Conservation (phyloP, 2,329 filamentous ascomycete genomes). For the Nothophoma quercina region DNA sequence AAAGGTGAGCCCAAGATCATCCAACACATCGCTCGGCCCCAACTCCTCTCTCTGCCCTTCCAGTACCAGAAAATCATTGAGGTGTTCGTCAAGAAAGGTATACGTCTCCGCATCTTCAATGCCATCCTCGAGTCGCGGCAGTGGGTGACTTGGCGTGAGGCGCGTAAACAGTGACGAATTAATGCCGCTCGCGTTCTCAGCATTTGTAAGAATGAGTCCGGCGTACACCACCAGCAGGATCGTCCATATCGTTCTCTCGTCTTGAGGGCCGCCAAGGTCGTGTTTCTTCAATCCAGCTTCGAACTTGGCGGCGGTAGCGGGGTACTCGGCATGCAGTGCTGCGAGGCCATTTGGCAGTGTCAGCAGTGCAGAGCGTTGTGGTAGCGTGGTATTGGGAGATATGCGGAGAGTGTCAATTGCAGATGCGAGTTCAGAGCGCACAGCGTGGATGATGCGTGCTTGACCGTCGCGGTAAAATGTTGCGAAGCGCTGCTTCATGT, state of each 20-base stretch:
- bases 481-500: constrained; percentile 51
- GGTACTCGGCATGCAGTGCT: constrained; percentile 20
- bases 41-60: not conserved
- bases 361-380: constrained; percentile 20
- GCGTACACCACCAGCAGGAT: constrained; percentile 31
- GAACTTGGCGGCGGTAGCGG: constrained; percentile 18
- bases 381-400: constrained; percentile 2
- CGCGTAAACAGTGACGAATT: constrained; percentile 14
- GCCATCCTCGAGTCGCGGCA: constrained; percentile 32
- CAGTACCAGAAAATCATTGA: constrained; percentile 26
- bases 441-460: constrained; percentile 36
- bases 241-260: constrained; percentile 32
- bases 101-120: constrained; percentile 36
- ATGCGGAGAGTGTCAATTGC: constrained; percentile 17
- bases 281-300: constrained; percentile 20
- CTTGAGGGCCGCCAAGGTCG: constrained; percentile 10
- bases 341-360: constrained; percentile 22
- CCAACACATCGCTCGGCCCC: constrained; percentile 20
- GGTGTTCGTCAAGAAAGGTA: constrained; percentile 30
- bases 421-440: constrained; percentile 31
- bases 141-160: constrained; percentile 21
- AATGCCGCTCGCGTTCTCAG: not conserved
- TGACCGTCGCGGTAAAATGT: constrained; percentile 55
- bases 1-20: constrained; percentile 24
- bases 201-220: constrained; percentile 21